phyloP scores from a whole-genome alignment of 768 basidiomycete species.

The Russula ochroleuca region DNA sequence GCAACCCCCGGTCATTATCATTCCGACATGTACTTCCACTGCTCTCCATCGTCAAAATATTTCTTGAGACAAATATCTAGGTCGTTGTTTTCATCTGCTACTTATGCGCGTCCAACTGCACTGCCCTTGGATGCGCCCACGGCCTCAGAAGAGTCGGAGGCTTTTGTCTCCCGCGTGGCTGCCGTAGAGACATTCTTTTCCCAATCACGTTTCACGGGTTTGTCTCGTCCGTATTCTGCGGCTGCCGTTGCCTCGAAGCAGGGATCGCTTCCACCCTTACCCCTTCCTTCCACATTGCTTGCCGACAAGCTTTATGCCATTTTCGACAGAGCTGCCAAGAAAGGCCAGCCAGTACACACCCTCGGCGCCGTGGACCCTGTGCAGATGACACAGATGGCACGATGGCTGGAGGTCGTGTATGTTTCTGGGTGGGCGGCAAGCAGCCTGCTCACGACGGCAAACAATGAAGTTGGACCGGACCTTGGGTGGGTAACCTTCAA shows the following conservation, averaged over 20 bases:
- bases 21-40: constrained; percentile 20
- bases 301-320: constrained; percentile 80
- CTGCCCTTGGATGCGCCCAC: constrained; percentile 58
- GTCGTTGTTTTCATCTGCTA: constrained; percentile 8
- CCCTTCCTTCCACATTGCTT: constrained; percentile 70
- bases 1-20: neutral
- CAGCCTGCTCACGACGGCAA: constrained; percentile 81
- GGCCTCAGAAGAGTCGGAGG: constrained; percentile 49
- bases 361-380: constrained; percentile 93
- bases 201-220: constrained; percentile 63
- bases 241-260: constrained; percentile 83
- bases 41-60: constrained; percentile 9
- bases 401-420: constrained; percentile 81
- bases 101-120: constrained; percentile 21
- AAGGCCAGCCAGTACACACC: constrained; percentile 73
- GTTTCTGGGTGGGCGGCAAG: constrained; percentile 91
- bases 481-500: constrained; percentile 52
- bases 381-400: constrained; percentile 93
- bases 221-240: constrained; percentile 78
- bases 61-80: constrained; percentile 17
- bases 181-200: constrained; percentile 70
- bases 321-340: constrained; percentile 57
- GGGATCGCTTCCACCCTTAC: constrained; percentile 75
- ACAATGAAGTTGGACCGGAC: constrained; percentile 91
- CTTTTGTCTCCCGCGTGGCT: constrained; percentile 57